These are phyloP conservation scores for Cordyceps cicadae DNA, from an alignment of 2,329 filamentous ascomycete genomes.

Conservation along the genomic window DNA sequence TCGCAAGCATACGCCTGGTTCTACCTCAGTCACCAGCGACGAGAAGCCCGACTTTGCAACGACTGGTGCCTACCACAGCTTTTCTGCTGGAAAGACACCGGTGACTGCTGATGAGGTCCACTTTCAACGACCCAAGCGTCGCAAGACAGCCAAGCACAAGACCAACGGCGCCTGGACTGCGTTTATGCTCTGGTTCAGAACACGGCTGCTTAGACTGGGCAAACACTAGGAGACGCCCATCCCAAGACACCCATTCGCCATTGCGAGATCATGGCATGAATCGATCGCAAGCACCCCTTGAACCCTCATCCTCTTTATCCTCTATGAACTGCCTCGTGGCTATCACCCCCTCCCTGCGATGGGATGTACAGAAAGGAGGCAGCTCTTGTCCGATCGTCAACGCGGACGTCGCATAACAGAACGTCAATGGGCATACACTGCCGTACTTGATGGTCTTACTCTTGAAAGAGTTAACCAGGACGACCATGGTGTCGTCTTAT, in stretches of 20 bases:
- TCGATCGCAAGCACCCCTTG: neutral
- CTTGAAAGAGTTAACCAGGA: neutral
- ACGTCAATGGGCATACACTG: neutral
- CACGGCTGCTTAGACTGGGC: constrained; percentile 36
- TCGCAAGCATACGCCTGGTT: constrained; percentile 32
- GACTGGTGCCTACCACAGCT: constrained; percentile 17
- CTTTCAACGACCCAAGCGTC: constrained; percentile 35
- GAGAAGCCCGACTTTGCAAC: constrained; percentile 27
- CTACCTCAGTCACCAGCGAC: constrained; percentile 25
- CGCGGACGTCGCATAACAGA: neutral
- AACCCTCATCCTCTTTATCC: neutral
- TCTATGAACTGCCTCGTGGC: neutral
- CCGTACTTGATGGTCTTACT: neutral
- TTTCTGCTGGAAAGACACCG: constrained; percentile 16
- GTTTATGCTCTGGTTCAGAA: constrained; percentile 57
- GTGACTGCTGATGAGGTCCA: constrained; percentile 33
- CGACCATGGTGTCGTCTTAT: neutral
- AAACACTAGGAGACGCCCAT: constrained; percentile 25
- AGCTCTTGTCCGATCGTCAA: neutral
- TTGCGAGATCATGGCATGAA: neutral
- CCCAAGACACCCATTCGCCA: neutral
- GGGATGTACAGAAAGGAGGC: neutral
- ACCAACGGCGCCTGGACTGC: constrained; percentile 55
- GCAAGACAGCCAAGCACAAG: constrained; percentile 47
- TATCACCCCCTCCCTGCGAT: neutral